Base-by-base conservation (phyloP, 2,329 filamentous ascomycete species). In the Alternaria sp. region DNA sequence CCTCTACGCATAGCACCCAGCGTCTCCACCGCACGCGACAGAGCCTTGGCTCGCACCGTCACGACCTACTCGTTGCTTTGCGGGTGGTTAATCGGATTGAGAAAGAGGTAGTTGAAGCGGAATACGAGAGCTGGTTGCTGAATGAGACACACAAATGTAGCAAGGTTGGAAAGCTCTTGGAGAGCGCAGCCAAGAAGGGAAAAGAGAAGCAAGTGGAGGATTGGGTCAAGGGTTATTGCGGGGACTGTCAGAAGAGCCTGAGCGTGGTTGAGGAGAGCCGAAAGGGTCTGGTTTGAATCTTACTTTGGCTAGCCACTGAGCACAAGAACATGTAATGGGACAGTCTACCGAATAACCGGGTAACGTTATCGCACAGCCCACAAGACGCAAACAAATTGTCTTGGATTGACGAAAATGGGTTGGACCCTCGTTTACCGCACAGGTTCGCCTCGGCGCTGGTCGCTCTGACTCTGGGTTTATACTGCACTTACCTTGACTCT, bases 101-200 rank as follows among this genome's bases (percentile, higher is more conserved):
- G 81, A 85, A 86, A 58, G 93, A 97, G 76, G 89, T 97, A 75
- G 78, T 98, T 53, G 86, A 88, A 70, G 90, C 90, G 0, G 94
- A 97, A 77, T 99, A 93, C 89, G 93, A 97, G 80, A 91, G 91
- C 63, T 99, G 94, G 93, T 84, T 98, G 29, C 78, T 85, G 3
- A 89, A 91, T 66, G 95, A 99, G 79, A 89, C 88, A 63, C 78
- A 83, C 33, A 86, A 91, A 48, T 99, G 95, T 76, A 86, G 86
- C 56, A 85, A 90, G 71, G 76, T 87, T 7, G 82, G 83, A 39
- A 74, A 72, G 13, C 77, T 87, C 66, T 72, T 85, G 10, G 55
- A 65, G 21, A 62, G 63, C 39, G 59, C 56, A 26, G 72, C 72
- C 31, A 77, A 84, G 69, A 73, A 70, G 42, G 72, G 72, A 9